These are phyloP conservation scores for Henckelia pumila DNA, from an alignment of 257 asterid genomes.

Conservation along the genomic window DNA sequence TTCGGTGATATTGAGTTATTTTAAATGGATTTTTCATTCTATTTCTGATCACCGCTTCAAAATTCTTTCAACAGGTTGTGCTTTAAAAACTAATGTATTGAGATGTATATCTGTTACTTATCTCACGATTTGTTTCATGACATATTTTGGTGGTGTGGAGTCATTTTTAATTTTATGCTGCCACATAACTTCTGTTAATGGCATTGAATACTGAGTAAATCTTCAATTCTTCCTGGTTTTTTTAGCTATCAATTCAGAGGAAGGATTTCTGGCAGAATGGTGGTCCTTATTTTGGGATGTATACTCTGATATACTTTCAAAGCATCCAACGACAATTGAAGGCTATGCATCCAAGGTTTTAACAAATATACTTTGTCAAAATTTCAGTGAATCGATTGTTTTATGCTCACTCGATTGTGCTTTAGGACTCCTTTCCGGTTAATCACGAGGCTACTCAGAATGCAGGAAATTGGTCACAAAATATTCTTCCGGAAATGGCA, in stretches of 20 bases:
- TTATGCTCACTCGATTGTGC: neutral
- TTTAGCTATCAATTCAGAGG: slow-evolving; percentile 35
- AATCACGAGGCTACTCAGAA: slow-evolving; percentile 21
- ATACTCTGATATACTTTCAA: slow-evolving; percentile 11
- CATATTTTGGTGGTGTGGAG: neutral
- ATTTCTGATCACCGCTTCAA: neutral
- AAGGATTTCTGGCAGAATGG: slow-evolving; percentile 48
- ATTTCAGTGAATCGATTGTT: neutral
- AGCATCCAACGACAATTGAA: neutral
- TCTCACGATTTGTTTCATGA: slow-evolving; percentile 23
- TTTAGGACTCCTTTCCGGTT: neutral
- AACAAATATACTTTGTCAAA: slow-evolving; percentile 1
- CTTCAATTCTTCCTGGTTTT: neutral
- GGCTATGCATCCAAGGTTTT: slow-evolving; percentile 33
- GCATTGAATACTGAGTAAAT: neutral
- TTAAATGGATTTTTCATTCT: neutral
- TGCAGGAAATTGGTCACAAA: neutral
- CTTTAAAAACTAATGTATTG: neutral
- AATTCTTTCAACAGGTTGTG: neutral
- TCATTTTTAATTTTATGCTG: neutral
- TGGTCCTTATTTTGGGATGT: slow-evolving; percentile 47
- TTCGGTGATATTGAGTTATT: neutral
- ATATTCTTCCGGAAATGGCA: neutral
- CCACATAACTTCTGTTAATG: neutral
- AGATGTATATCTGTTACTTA: neutral